Evolutionary conservation across 2,329 filamentous ascomycete species (phyloP).

Genomic region (Diaporthe caulivora): DNA sequence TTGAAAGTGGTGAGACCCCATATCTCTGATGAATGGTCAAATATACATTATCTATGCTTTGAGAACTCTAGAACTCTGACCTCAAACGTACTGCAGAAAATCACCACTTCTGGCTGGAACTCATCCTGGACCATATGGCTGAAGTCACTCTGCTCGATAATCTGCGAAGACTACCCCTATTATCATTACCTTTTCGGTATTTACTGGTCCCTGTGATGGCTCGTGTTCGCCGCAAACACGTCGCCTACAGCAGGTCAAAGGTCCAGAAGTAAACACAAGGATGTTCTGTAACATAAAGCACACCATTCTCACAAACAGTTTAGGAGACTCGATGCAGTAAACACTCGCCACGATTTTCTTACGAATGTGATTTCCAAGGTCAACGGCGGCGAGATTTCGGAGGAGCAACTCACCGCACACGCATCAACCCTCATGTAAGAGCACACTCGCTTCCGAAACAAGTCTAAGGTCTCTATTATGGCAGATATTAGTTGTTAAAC

Average conservation of each 20-base stretch:
- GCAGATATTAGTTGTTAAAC: not conserved
- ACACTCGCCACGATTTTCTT: constrained; percentile 43
- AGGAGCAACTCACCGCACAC: constrained; percentile 46
- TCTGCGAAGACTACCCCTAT: constrained; percentile 40
- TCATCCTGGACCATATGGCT: constrained; percentile 44
- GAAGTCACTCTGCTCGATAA: constrained; percentile 42
- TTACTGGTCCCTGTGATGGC: constrained; percentile 3
- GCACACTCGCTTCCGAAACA: not conserved
- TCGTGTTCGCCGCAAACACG: not conserved
- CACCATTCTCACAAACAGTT: not conserved
- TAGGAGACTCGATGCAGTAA: not conserved
- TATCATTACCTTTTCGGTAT: constrained; percentile 19
- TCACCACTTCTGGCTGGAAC: constrained; percentile 46
- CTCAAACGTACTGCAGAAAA: constrained; percentile 33
- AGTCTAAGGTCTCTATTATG: too few relatives aligned
- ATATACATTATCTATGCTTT: too few relatives aligned
- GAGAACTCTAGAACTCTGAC: not conserved
- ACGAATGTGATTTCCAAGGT: constrained; percentile 40
- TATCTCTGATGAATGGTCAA: too few relatives aligned
- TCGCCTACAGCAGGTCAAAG: not conserved
- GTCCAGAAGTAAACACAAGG: not conserved
- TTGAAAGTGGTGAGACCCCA: constrained; percentile 44
- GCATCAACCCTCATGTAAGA: constrained; percentile 42
- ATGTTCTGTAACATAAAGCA: not conserved
- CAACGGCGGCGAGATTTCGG: constrained; percentile 41